Evolutionary conservation across 2,329 filamentous ascomycete genomes (phyloP), one percentile per base, ranked within the genome.

Genomic region (Arthroderma sp.): DNA sequence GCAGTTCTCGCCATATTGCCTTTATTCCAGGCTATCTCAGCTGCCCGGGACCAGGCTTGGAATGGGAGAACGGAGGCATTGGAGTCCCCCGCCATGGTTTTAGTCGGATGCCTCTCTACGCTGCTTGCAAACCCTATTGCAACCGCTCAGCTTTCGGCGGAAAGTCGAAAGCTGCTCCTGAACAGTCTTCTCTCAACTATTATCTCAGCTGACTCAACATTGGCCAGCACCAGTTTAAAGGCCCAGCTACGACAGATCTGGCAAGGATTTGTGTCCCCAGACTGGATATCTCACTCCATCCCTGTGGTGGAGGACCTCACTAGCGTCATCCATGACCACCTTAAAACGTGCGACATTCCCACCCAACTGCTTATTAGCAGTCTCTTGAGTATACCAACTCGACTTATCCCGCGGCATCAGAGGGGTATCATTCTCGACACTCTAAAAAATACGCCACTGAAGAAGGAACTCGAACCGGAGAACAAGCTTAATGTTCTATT

Each of bases 11-110:
- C 31, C 4, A 28, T 49, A 9, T 30, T 38, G 31, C 38, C 39
- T n/a, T 10, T 39, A 5, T 28, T 52, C 3, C 45, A 56, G 29
- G 53, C 58, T 50, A 53, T 54, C 33, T 44, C 53, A 15, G 47
- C 54, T 28, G 57, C 55, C 10, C 52, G 56, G 47, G 49, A 47
- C n/a, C 49, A 50, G 1, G 52, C 56, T 4, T 67, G 64, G 64
- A 53, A 66, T 51, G 63, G 64, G 22, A 59, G 60, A 9, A 51
- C 57, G 29, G 60, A 66, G 27, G 58, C 56, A 7, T 42, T 67
- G n/a, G 47, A 54, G 29, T 58, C 59, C 9, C 49, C 56, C 10
- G 46, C 47, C 5, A 53, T 54, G 37, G 37, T 55, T 28, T 51
- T 53, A 10, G 47, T 64, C 42, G 62, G 58, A 5, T 64, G 61